These are phyloP conservation scores for Lichtheimia ornata DNA, from an alignment of 371 early-diverging fungal species.

Conservation along the genomic window DNA sequence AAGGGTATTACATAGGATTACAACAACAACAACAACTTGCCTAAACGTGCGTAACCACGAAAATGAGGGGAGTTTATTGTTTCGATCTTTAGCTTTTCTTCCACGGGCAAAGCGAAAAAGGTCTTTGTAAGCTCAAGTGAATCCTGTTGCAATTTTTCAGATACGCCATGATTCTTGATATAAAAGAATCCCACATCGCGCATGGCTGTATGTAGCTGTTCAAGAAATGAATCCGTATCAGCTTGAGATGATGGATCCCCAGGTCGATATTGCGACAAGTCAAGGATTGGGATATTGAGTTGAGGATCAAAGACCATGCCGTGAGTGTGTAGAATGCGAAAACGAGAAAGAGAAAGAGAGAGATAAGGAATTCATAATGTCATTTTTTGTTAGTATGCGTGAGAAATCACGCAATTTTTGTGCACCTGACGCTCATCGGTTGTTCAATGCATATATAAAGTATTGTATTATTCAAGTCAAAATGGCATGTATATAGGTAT, in stretches of 20 bases:
- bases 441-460: too few species aligned
- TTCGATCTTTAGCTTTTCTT: conserved; percentile 59
- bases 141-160: conserved; percentile 33
- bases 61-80: conserved; percentile 63
- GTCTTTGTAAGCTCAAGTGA: conserved; percentile 40
- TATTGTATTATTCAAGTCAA: too few species aligned
- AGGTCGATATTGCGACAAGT: conserved; percentile 25
- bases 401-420: conserved; percentile 4
- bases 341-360: neutral
- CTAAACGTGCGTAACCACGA: conserved; percentile 58
- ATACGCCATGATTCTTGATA: conserved; percentile 53
- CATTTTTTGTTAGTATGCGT: neutral
- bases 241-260: conserved; percentile 12
- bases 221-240: conserved; percentile 38
- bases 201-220: conserved; percentile 52
- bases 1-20: neutral
- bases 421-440: neutral
- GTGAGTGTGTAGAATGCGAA: neutral
- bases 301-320: neutral
- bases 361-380: neutral
- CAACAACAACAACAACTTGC: conserved; percentile 24
- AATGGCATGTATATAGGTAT: conserved; percentile 4
- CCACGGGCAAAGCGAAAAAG: conserved; percentile 58
- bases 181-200: conserved; percentile 67
- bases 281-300: conserved; percentile 26